Evolutionary conservation across 495 filamentous ascomycete species (phyloP), one percentile per base, ranked within the genome.

Genomic region (Aspergillus biplanus): DNA sequence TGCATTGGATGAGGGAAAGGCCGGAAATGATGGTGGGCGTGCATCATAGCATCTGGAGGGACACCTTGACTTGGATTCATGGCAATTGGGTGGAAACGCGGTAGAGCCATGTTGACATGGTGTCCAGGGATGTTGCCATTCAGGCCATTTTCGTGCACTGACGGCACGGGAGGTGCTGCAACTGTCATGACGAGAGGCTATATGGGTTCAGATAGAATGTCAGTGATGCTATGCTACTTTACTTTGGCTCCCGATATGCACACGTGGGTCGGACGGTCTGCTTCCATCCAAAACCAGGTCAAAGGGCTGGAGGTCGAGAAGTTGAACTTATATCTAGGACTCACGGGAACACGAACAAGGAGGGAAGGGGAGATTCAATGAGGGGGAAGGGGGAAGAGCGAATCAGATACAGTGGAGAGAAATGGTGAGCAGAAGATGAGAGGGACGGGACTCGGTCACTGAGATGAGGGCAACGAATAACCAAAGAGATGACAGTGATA

Each of bases 61-160:
- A 71, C 70, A 59, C 70, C 53, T 59, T 71, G 73, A 56, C 73
- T 75, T 12, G 79, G 77, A 63, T 82, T 82, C 72, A 80, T 82
- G 58, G 79, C 79, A 66, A 82, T 80, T 34, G 79, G 77, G 55
- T 80, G 78, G 52, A 80, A 80, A 39, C 79, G 77, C 39, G 77
- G 76, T 3, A 80, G 69, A 64, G 66, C 67, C 67, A 73, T 73
- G 33, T 67, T 71, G 55, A 75, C 62, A 72, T 78, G 76, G 54
- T 70, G 68, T 15, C 70, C 65, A 33, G 70, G 68, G 34, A 63
- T 49, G 47, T 50, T 58, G 39, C 73, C 71, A 58, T 76, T 78
- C 16, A 80, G 61, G 12, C 72, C 73, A 67, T 70, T 71, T 44
- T 79, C 76, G 42, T 72, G 71, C 57, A 72, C 73, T 44, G 78